A percentile compares a stretch with the other conserved stretches of the same genome.
phyloP scores from a whole-genome alignment of 129 eudicot genomes.

The Flaveria trinervia region DNA sequence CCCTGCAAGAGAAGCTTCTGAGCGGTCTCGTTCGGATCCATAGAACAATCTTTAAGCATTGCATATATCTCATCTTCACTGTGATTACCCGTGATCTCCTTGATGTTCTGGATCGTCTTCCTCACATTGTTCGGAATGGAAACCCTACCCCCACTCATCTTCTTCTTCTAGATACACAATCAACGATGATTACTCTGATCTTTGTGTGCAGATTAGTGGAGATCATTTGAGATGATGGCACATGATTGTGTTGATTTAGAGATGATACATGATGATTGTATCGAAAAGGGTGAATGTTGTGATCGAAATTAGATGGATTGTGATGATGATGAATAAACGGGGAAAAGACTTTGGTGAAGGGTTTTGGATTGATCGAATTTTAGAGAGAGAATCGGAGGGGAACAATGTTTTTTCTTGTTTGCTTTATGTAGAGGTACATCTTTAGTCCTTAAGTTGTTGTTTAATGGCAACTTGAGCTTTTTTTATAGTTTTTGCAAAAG shows the following conservation, averaged over 20 bases:
- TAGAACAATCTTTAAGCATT: conserved; percentile 77
- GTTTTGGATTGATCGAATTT: conserved; percentile 45
- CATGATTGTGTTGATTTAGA: conserved; percentile 22
- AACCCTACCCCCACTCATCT: conserved; percentile 64
- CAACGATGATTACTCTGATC: conserved; percentile 23
- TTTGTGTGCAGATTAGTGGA: neutral
- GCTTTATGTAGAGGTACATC: neutral
- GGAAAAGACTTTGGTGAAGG: conserved; percentile 46
- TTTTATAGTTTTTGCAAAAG: too few relatives aligned
- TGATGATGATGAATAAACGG: conserved; percentile 11
- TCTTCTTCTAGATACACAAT: neutral
- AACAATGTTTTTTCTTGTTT: conserved; percentile 20
- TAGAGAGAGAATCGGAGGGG: conserved; percentile 19
- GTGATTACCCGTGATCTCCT: conserved; percentile 85
- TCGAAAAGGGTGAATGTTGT: conserved; percentile 16
- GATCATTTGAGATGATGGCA: neutral
- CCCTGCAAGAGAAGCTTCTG: conserved; percentile 86
- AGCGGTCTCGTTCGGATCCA: conserved; percentile 94
- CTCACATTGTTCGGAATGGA: conserved; percentile 61
- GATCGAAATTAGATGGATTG: neutral
- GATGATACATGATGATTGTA: conserved; percentile 22
- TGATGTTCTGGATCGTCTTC: conserved; percentile 77
- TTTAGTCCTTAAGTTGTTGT: neutral
- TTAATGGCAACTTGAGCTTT: neutral
- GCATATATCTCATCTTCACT: conserved; percentile 89